phyloP scores from a whole-genome alignment of 2,329 filamentous ascomycete species.

The Clarireedia monteithiana region DNA sequence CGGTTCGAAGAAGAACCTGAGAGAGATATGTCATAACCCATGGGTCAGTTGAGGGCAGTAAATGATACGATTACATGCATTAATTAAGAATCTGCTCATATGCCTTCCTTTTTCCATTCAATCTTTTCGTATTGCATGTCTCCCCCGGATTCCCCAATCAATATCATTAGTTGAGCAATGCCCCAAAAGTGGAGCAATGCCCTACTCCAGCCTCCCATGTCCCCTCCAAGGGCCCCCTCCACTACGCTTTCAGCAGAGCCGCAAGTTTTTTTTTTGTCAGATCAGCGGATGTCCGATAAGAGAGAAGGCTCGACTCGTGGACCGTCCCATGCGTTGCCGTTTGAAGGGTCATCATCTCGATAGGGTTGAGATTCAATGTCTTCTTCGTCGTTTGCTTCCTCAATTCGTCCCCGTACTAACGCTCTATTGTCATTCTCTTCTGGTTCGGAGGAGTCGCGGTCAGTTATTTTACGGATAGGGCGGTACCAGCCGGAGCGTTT shows the following conservation, averaged over 20 bases:
- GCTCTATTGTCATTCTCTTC: conserved; percentile 18
- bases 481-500: conserved; percentile 14
- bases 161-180: background rate
- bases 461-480: conserved; percentile 12
- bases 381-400: conserved; percentile 14
- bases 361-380: conserved; percentile 6
- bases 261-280: background rate
- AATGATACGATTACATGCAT: no score
- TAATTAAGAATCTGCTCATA: no score
- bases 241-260: background rate
- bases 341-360: background rate
- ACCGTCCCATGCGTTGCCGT: conserved; percentile 4
- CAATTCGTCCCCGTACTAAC: conserved; percentile 20
- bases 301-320: conserved; percentile 23
- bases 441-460: conserved; percentile 9
- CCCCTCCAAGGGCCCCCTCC: no score
- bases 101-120: background rate
- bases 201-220: background rate
- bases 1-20: no score
- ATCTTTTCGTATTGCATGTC: background rate
- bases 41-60: no score
- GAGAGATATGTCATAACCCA: no score
- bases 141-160: background rate
- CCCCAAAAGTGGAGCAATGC: conserved; percentile 2
- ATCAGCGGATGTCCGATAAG: conserved; percentile 6